Base-by-base conservation (phyloP, 192 early-diverging fungal genomes). In the Backusella psychrophila region DNA sequence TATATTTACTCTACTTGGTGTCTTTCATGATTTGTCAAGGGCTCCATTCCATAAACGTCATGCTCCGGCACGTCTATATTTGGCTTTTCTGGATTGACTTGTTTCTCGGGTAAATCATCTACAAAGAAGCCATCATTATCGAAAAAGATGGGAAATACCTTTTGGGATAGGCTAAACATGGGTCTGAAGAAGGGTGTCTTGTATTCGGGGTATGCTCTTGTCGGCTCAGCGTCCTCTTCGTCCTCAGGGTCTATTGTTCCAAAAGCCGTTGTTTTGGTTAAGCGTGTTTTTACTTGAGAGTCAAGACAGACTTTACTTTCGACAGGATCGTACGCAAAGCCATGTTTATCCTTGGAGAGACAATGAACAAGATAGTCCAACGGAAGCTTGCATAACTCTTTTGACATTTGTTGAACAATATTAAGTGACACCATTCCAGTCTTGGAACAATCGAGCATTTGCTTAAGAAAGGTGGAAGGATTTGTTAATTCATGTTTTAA, bases 121-220 rank as follows among this genome's bases (percentile, higher is more conserved):
- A 63, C 56, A 29, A 11, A 63, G 23, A 63, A 63, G 23, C 9
- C 12, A 14, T 15, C 56, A 14, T 63, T 29, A 63, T 63, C 56
- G 26, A 63, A 63, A 63, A 63, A 63, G 56, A 63, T 63, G 56
- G 56, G 56, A 63, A 63, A 63, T 26, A 63, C 26, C 56, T 63
- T 63, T 9, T 63, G 9, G 6, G 56, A 21, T 14, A 29, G 14
- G 23, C 56, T 63, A 29, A 63, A 63, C 56, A 63, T 63, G 5
- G 56, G 56, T 63, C 26, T 63, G 12, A 63, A 63, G 26, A 63
- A 63, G 4, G 56, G 56, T 63, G 23, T 63, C 12, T 63, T 29
- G 26, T 63, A 63, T 26, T 29, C 56, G 56, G 56, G 56, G 56
- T 63, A 63, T 14, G 12, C 23, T 29, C 9, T 63, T 29, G 56